phyloP scores from a whole-genome alignment of 305 asterid genomes.

The Caryopteris hybrid region DNA sequence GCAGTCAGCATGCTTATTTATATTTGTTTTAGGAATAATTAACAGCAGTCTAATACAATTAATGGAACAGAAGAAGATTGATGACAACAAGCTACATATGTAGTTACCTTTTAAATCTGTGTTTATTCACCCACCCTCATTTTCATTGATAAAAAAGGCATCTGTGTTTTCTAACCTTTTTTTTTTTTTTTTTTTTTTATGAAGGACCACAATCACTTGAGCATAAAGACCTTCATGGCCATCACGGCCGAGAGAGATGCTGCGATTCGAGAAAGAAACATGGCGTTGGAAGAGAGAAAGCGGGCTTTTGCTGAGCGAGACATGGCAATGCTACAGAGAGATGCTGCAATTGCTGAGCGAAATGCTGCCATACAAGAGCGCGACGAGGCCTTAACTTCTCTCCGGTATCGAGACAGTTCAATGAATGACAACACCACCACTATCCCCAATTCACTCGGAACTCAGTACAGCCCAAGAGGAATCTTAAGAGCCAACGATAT shows the following conservation, averaged over 20 bases:
- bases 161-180: conserved; percentile 8
- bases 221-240: conserved; percentile 84
- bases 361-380: conserved; percentile 72
- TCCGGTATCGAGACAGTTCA: conserved; percentile 51
- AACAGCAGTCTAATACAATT: background rate
- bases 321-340: conserved; percentile 87
- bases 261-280: conserved; percentile 82
- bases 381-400: conserved; percentile 69
- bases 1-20: too few relatives aligned
- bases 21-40: too few relatives aligned
- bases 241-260: conserved; percentile 93
- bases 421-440: conserved; percentile 35
- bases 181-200: conserved; percentile 15
- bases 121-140: background rate
- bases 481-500: conserved; percentile 29
- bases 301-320: conserved; percentile 88
- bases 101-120: background rate
- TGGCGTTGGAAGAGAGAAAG: conserved; percentile 92
- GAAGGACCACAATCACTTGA: conserved; percentile 73
- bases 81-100: background rate
- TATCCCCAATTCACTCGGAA: conserved; percentile 44
- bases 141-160: background rate
- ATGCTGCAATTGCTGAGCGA: conserved; percentile 86
- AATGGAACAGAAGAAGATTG: background rate
- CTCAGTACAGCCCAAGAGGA: conserved; percentile 45